Evolutionary conservation across 2,329 filamentous ascomycete genomes (phyloP), one percentile per base, ranked within the genome.

Genomic region (Orbilia javanica): DNA sequence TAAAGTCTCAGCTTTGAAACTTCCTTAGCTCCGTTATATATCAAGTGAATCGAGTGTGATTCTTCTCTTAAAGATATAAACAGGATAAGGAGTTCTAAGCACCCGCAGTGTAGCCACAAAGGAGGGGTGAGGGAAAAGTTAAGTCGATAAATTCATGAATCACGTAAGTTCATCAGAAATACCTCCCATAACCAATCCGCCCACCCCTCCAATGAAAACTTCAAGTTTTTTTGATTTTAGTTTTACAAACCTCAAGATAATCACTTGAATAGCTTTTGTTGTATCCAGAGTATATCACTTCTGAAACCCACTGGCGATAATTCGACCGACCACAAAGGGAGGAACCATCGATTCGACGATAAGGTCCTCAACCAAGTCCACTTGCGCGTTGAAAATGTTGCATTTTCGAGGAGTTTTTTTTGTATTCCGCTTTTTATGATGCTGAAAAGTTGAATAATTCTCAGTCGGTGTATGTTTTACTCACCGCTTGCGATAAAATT

Each of bases 401-500:
- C 27, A 64, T 63, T 62, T 66, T 36, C 52, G 36, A 2, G 20
- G 3, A 11, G 46, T 89, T 87, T 55, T 31, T 53, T 53, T 86
- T 85, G 84, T 85, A n/a, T n/a, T n/a, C n/a, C n/a, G n/a, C n/a
- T 48, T 36, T 11, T 36, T 36, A n/a, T n/a, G n/a, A n/a, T 39
- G 36, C 36, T 39, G 36, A 39, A 42, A 18, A 29, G 66, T 55
- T 65, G 27, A 10, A 31, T 48, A n/a, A n/a, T 31, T 4, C 10
- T 50, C 82, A 80, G 80, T 80, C 82, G 82, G 82, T 83, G 83
- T 83, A 84, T 84, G 84, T 5, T n/a, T 79, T 85, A 95, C 93
- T 95, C 90, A 96, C 93, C 92, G 87, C 92, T 93, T 84, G 93
- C 93, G 86, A 96, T 92, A 87, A 96, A 96, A 86, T 96, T 96